Conservation (phyloP, 768 basidiomycete species). For the Pisolithus albus region DNA sequence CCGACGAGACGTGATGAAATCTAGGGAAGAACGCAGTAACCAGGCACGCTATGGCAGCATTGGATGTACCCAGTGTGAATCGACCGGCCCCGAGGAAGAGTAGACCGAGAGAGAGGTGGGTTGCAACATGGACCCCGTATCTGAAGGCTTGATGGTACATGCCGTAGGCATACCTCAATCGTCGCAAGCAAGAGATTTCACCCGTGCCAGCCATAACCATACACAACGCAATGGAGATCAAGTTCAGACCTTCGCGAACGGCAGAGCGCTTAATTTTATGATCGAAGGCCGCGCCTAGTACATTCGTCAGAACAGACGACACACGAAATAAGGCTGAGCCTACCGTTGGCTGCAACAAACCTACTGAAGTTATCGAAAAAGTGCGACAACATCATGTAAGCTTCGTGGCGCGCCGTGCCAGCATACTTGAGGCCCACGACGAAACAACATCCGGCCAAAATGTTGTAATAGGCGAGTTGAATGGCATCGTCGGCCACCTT, state of each 20-base stretch:
- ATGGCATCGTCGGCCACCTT: slow-evolving; percentile 54
- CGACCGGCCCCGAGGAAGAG: slow-evolving; percentile 92
- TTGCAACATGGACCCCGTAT: slow-evolving; percentile 87
- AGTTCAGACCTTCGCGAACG: slow-evolving; percentile 79
- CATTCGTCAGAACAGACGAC: slow-evolving; percentile 1
- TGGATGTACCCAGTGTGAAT: slow-evolving; percentile 86
- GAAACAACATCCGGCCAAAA: slow-evolving; percentile 87
- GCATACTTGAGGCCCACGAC: slow-evolving; percentile 89
- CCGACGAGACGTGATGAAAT: slow-evolving; percentile 68
- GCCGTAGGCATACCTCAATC: slow-evolving; percentile 85
- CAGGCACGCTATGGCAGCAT: slow-evolving; percentile 87
- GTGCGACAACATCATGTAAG: slow-evolving; percentile 73
- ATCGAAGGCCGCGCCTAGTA: slow-evolving; percentile 69
- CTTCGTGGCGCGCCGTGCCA: slow-evolving; percentile 87
- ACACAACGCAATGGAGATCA: slow-evolving; percentile 79
- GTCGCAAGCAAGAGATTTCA: slow-evolving; percentile 81
- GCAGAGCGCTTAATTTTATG: slow-evolving; percentile 84
- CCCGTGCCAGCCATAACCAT: slow-evolving; percentile 98
- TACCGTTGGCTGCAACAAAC: slow-evolving; percentile 62
- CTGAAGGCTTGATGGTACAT: slow-evolving; percentile 70
- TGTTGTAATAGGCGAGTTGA: slow-evolving; percentile 88
- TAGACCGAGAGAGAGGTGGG: slow-evolving; percentile 84
- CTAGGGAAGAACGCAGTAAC: slow-evolving; percentile 89
- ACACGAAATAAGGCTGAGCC: slow-evolving; percentile 19
- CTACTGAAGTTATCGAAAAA: slow-evolving; percentile 78